Conservation (phyloP, 2,329 filamentous ascomycete genomes). For the Chaetomium strumarium region DNA sequence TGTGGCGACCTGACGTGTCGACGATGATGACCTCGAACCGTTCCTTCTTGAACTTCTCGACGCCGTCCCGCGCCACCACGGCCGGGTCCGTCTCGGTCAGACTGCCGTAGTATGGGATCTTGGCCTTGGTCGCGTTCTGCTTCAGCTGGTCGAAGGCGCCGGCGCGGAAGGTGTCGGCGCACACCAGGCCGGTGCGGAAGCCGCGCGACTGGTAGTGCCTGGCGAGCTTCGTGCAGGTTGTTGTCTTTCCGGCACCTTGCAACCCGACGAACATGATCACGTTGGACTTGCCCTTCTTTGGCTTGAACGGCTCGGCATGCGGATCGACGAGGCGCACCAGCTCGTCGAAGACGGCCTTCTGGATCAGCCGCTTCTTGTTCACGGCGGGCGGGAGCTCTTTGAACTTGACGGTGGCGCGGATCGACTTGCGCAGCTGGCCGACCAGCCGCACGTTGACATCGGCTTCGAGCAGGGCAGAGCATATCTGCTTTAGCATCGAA, state of each 20-base stretch:
- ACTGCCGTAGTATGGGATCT: constrained; percentile 97
- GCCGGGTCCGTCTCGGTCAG: constrained; percentile 95
- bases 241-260: constrained; percentile 96
- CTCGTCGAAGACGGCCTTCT: constrained; percentile 96
- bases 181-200: constrained; percentile 89
- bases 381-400: constrained; percentile 84
- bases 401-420: constrained; percentile 87
- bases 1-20: constrained; percentile 90
- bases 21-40: constrained; percentile 98
- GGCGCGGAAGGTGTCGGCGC: constrained; percentile 96
- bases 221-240: constrained; percentile 94
- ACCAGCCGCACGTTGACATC: constrained; percentile 97
- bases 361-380: constrained; percentile 97
- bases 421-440: constrained; percentile 83
- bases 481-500: constrained; percentile 97
- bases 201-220: constrained; percentile 90
- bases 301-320: constrained; percentile 90
- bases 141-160: constrained; percentile 98
- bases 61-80: constrained; percentile 87
- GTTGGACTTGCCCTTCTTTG: constrained; percentile 91
- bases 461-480: constrained; percentile 87
- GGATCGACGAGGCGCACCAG: constrained; percentile 93
- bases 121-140: constrained; percentile 97
- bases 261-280: constrained; percentile 99
- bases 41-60: constrained; percentile 99